Conservation (phyloP, 192 early-diverging fungal genomes). For the Ambispora gerdemannii region DNA sequence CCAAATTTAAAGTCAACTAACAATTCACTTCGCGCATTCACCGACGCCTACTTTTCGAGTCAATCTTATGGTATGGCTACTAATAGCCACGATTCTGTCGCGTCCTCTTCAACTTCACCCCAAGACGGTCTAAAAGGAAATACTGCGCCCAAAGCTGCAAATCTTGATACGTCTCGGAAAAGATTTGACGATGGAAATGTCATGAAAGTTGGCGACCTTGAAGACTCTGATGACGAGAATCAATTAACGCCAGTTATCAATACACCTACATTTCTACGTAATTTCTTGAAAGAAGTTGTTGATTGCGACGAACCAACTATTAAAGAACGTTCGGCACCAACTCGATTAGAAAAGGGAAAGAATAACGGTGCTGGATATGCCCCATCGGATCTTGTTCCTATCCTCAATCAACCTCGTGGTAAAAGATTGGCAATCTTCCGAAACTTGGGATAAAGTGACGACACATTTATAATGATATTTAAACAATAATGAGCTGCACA, state of each 20-base stretch:
- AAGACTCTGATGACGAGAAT: neutral
- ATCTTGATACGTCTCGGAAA: neutral
- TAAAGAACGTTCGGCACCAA: neutral
- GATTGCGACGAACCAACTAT: neutral
- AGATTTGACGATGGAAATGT: too few species aligned
- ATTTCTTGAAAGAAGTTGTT: neutral
- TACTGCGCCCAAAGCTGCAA: neutral
- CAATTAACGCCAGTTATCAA: neutral
- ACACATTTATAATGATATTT: too few species aligned
- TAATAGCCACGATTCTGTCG: too few species aligned
- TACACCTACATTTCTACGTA: neutral
- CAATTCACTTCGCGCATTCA: conserved; percentile 15
- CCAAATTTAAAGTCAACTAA: neutral
- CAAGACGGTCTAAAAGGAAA: neutral
- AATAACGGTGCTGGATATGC: neutral
- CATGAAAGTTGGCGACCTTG: neutral
- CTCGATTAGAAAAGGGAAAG: neutral
- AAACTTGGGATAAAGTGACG: neutral
- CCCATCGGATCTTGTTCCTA: neutral
- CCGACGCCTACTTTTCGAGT: conserved; percentile 29
- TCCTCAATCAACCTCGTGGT: neutral
- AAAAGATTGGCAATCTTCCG: conserved; percentile 20
- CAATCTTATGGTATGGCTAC: neutral
- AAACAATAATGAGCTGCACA: too few species aligned
- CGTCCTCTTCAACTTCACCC: neutral